phyloP scores from a whole-genome alignment of 2,329 filamentous ascomycete species.

The Macrophomina tecta region DNA sequence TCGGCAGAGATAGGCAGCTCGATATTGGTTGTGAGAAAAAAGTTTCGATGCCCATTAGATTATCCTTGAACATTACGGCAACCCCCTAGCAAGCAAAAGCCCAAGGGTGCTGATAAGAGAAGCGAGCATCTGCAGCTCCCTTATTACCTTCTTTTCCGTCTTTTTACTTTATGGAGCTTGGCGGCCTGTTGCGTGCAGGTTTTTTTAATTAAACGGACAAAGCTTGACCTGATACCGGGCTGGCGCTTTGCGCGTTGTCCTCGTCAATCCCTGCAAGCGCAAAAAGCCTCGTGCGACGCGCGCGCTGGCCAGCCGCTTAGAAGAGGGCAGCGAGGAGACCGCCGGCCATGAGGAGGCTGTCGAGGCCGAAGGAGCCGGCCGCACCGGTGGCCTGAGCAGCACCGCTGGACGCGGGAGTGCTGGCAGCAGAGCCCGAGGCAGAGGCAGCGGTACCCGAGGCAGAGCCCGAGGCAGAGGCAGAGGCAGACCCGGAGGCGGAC shows the following conservation, averaged over 20 bases:
- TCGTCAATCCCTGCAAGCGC: not conserved
- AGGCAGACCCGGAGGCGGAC: not conserved
- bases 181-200: not conserved
- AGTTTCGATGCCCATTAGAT: too few relatives aligned
- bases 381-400: not conserved
- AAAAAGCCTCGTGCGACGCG: not conserved
- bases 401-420: not conserved
- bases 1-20: not conserved
- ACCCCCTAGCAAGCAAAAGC: not conserved
- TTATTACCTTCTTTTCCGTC: too few relatives aligned
- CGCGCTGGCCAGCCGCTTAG: not conserved
- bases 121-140: too few relatives aligned
- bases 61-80: too few relatives aligned
- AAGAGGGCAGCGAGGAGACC: conserved; percentile 20
- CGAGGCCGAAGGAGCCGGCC: conserved; percentile 1
- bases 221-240: conserved; percentile 1
- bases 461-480: not conserved
- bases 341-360: conserved; percentile 13
- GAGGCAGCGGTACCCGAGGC: not conserved
- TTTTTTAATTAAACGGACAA: not conserved
- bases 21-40: too few relatives aligned
- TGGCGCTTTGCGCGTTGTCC: not conserved
- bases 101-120: not conserved
- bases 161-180: too few relatives aligned
- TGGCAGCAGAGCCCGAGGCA: not conserved